Evolutionary conservation across 1,284 basidiomycete genomes (phyloP).

Genomic region (Quambalaria eucalypti): DNA sequence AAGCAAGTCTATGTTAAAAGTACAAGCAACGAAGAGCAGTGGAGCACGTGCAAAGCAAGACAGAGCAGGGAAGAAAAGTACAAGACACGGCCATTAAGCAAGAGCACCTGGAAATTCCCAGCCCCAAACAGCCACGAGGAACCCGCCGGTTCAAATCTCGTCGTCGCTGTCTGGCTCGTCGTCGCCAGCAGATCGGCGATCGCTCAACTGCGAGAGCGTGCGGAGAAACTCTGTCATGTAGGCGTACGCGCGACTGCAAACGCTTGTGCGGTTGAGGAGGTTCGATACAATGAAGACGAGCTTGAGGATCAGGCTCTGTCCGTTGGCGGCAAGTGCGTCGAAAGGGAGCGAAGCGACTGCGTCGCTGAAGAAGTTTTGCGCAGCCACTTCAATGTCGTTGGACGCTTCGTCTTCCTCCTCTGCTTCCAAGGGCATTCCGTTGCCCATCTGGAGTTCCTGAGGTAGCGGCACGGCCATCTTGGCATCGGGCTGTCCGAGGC

Average conservation of each 20-base stretch:
- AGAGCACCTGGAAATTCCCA: no score
- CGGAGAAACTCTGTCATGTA: background rate
- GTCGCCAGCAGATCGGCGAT: background rate
- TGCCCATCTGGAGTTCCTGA: background rate
- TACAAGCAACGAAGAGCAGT: no score
- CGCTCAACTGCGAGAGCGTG: background rate
- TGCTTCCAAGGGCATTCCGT: slow-evolving; percentile 5
- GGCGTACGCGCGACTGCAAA: background rate
- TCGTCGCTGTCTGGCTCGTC: background rate
- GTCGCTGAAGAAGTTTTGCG: background rate
- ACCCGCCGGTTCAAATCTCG: no score
- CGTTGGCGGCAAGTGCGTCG: background rate
- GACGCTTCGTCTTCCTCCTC: slow-evolving; percentile 18
- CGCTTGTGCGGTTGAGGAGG: background rate
- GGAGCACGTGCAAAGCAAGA: no score
- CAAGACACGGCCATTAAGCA: no score
- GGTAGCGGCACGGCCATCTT: no score
- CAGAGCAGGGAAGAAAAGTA: no score
- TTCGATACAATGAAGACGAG: background rate
- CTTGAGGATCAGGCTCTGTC: background rate
- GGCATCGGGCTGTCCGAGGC: no score
- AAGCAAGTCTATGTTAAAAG: no score
- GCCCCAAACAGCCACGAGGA: no score
- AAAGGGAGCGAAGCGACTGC: background rate
- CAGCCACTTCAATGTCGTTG: slow-evolving; percentile 5